Base-by-base conservation (phyloP, 345 rosid species). In the Eucalyptus pauciflora region DNA sequence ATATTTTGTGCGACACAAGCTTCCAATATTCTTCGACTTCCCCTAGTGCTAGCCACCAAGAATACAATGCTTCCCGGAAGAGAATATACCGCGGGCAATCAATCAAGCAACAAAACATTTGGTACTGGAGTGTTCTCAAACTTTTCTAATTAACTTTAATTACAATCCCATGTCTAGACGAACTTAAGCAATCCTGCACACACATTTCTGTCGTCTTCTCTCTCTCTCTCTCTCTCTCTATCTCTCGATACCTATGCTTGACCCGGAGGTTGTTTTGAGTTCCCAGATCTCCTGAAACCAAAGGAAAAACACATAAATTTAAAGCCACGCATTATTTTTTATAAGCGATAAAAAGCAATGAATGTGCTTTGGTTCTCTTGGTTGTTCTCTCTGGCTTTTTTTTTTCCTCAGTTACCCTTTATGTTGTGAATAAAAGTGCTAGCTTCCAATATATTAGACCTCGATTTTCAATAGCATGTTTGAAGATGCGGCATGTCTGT, bases 191-290 rank as follows among this genome's bases (percentile, higher is more conserved):
- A 76, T 10, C 83, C 48, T 41, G 48, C 15, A 22, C 83, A 76
- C 83, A 37, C 83, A 25, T 76, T 20, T 10, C 48, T 37, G 62
- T 51, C 27, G 27, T 50, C 45, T 86, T 13, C 56, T 52, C 56
- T 51, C 54, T 0, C 4, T 51, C 56, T 52, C 56, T 52, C 4
- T 51, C 54, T 51, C 5, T 58, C 7, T 14, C 62, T 50, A 64
- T n/a, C 87, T 29, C 45, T 37, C 15, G 83, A 41, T 76, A 41
- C 83, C 92, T 94, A 93, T 43, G 92, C 90, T 88, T 89, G 87
- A 43, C 97, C 96, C 2, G 97, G 96, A 31, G 95, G 94, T 90
- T 91, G 90, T 89, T 85, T 89, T 18, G 95, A 94, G 90, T 92
- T 95, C 86, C 95, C 93, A 64, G 95, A 90, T 91, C 93, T 92